Evolutionary conservation across 208 protist species (phyloP).

Genomic region (Acanthamoeba culbertsoni): DNA sequence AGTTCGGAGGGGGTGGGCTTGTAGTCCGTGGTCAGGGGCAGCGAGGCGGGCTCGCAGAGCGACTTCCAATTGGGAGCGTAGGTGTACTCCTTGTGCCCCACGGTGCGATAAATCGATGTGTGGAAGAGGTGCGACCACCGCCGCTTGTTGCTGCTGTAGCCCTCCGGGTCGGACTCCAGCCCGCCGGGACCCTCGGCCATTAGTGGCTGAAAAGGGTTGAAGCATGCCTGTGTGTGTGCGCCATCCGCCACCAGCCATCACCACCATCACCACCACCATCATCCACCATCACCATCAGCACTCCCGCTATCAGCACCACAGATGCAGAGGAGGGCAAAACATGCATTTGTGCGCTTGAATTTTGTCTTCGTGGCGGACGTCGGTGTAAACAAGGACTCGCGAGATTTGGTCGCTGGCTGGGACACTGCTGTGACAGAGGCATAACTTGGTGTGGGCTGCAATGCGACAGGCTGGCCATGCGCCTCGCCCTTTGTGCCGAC

Average conservation of each 20-base stretch:
- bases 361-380: not conserved
- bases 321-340: not conserved
- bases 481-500: too few species aligned
- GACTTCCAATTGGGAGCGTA: constrained; percentile 78
- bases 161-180: not conserved
- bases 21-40: constrained; percentile 82
- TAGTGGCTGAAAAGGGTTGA: constrained; percentile 45
- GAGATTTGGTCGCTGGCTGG: too few species aligned
- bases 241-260: not conserved
- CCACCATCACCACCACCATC: too few species aligned
- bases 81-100: constrained; percentile 53
- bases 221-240: not conserved
- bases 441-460: too few species aligned
- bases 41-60: constrained; percentile 74
- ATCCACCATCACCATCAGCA: too few species aligned
- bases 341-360: constrained; percentile 22
- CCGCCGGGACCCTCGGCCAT: constrained; percentile 12
- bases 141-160: constrained; percentile 49
- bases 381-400: too few species aligned
- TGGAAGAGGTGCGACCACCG: constrained; percentile 58
- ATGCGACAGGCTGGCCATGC: too few species aligned
- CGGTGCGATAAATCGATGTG: constrained; percentile 36
- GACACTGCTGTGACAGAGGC: too few species aligned
- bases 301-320: too few species aligned
- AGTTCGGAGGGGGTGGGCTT: constrained; percentile 75